A percentile compares a stretch with the other conserved stretches of the same genome.
Conservation (phyloP, 2,329 filamentous ascomycete genomes). For the Cryphonectria carpinicola region DNA sequence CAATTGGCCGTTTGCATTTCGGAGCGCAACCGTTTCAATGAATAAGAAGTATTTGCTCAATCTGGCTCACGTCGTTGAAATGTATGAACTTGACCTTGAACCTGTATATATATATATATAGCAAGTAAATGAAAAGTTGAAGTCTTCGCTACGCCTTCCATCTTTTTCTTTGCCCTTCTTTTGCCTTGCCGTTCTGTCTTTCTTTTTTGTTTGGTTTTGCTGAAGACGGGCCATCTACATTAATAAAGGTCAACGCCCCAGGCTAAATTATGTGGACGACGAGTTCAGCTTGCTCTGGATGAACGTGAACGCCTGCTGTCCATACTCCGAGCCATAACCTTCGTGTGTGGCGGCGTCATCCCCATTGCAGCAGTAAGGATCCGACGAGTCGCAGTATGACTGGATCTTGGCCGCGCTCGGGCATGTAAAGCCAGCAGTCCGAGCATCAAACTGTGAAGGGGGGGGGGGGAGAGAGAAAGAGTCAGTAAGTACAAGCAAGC, state of each 20-base stretch:
- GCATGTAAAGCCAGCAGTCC: slow-evolving; percentile 57
- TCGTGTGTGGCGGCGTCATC: slow-evolving; percentile 58
- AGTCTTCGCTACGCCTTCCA: too few relatives aligned
- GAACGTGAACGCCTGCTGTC: slow-evolving; percentile 58
- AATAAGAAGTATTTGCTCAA: background rate
- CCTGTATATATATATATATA: background rate
- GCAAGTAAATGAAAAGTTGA: background rate
- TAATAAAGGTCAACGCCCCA: background rate
- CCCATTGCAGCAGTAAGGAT: slow-evolving; percentile 67
- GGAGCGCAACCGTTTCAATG: background rate
- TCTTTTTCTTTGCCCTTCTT: too few relatives aligned
- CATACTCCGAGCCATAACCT: slow-evolving; percentile 60
- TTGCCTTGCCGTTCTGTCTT: too few relatives aligned
- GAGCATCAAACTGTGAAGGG: slow-evolving; percentile 54
- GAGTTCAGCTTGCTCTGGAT: slow-evolving; percentile 53
- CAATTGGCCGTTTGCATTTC: background rate
- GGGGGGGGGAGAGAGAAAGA: background rate
- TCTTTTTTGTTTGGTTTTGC: too few relatives aligned
- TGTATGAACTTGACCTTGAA: background rate
- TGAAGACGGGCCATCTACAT: too few relatives aligned
- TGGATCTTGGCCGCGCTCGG: slow-evolving; percentile 57
- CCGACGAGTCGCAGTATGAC: slow-evolving; percentile 62
- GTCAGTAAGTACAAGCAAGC: too few relatives aligned
- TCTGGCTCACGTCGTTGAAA: background rate
- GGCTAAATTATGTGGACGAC: background rate